phyloP scores from a whole-genome alignment of 495 filamentous ascomycete genomes.

The Immersiella caudata region DNA sequence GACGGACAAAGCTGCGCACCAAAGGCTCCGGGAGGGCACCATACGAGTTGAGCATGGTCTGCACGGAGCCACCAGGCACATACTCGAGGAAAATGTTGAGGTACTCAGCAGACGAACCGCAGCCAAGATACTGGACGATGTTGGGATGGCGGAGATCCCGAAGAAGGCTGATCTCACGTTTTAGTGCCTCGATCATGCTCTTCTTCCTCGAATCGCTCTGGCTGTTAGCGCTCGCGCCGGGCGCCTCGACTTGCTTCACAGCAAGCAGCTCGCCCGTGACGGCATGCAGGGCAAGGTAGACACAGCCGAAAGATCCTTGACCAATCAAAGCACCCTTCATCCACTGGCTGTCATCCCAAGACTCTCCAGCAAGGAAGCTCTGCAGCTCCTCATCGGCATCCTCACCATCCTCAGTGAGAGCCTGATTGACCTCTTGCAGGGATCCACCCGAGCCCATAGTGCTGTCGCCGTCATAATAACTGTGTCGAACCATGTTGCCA shows the following conservation, averaged over 20 bases:
- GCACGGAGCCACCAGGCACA: slow-evolving; percentile 94
- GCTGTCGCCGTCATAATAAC: slow-evolving; percentile 82
- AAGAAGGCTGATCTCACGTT: slow-evolving; percentile 92
- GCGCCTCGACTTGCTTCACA: slow-evolving; percentile 97
- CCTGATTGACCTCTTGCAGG: slow-evolving; percentile 58
- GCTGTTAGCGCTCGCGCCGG: slow-evolving; percentile 74
- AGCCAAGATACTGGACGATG: slow-evolving; percentile 97
- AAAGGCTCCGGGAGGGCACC: slow-evolving; percentile 91
- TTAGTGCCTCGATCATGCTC: slow-evolving; percentile 95
- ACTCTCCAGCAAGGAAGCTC: slow-evolving; percentile 84
- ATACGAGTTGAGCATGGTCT: slow-evolving; percentile 97
- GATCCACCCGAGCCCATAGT: slow-evolving; percentile 65
- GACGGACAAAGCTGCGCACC: slow-evolving; percentile 94
- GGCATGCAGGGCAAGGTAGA: slow-evolving; percentile 94
- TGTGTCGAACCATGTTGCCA: slow-evolving; percentile 65
- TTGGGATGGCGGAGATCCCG: slow-evolving; percentile 95
- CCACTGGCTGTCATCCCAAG: slow-evolving; percentile 95
- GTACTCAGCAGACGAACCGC: slow-evolving; percentile 84
- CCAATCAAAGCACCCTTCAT: slow-evolving; percentile 98
- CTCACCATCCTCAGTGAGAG: slow-evolving; percentile 84
- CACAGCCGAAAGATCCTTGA: slow-evolving; percentile 94
- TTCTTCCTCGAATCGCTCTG: slow-evolving; percentile 88
- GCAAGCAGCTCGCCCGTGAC: slow-evolving; percentile 97
- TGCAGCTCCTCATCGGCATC: slow-evolving; percentile 79
- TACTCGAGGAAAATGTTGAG: slow-evolving; percentile 99